Evolutionary conservation across 2,329 filamentous ascomycete genomes (phyloP), one percentile per base, ranked within the genome.

Genomic region (Penicillium freii): DNA sequence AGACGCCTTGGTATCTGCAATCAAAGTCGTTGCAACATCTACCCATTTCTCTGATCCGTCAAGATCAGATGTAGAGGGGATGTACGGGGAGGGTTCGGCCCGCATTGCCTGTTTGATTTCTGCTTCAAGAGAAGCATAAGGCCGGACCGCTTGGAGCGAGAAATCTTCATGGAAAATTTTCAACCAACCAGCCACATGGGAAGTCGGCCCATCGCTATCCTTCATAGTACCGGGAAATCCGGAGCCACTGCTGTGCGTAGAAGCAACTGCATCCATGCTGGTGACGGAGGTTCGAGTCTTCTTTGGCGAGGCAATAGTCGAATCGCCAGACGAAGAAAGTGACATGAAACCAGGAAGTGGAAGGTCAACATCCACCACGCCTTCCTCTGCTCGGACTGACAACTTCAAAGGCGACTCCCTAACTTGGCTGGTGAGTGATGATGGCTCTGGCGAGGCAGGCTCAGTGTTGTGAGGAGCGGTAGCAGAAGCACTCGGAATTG

Each of bases 331-430:
- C 47, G 67, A 81, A 63, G 63, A 77, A 40, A 77, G 74, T 61
- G 70, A 78, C 54, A 77, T 76, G 72, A 80, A 80, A 10, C 80
- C 81, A 40, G 81, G 80, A 21, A 84, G 71, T 2, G 81, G 80
- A 45, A 85, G 78, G 56, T 85, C 82, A 49, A 86, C 82, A 63
- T 86, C 83, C 31, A 86, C 81, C n/a, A 85, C 79, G 1, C 83
- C 83, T 62, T 86, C 83, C 29, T 81, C 79, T 45, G 81, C 78
- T 42, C 82, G 81, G n/a, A 84, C 80, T 0, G 80, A 83, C 21
- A 84, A 65, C 62, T 82, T 83, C 51, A 84, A 63, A 9, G 76
- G 77, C 11, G 78, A 77, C 43, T 80, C 78, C 45, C 77, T 71
- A 7, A 62, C 59, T 54, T 74, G 66, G 33, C 72, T 69, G 5